A percentile compares a stretch with the other conserved stretches of the same genome.
These are phyloP conservation scores for Hypomyces rosellus DNA, from an alignment of 2,329 filamentous ascomycete genomes.

Conservation along the genomic window DNA sequence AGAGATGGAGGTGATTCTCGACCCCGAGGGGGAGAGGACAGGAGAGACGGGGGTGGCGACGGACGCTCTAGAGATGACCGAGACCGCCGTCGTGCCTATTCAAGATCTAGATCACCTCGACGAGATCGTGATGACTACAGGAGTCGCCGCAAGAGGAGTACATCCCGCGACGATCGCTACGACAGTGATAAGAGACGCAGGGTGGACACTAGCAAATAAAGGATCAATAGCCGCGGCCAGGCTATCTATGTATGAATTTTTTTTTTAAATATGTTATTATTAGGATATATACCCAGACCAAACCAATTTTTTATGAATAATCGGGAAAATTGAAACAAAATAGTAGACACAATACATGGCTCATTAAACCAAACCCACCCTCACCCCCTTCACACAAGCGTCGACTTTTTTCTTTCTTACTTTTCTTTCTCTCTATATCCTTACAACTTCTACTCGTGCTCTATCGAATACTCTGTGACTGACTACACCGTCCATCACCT, in stretches of 20 bases:
- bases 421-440: slow-evolving; percentile 58
- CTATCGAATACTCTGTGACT: slow-evolving; percentile 74
- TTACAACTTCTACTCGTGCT: slow-evolving; percentile 78
- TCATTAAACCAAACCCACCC: too few relatives aligned
- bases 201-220: slow-evolving; percentile 39
- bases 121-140: slow-evolving; percentile 38
- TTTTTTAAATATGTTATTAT: background rate
- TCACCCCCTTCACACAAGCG: too few relatives aligned
- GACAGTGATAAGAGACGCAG: slow-evolving; percentile 54
- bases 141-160: slow-evolving; percentile 51
- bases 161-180: slow-evolving; percentile 49
- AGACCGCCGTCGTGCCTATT: slow-evolving; percentile 22
- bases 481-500: slow-evolving; percentile 52
- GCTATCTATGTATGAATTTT: too few relatives aligned
- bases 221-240: background rate
- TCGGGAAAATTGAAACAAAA: too few relatives aligned
- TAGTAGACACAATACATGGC: too few relatives aligned
- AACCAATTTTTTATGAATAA: background rate
- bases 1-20: slow-evolving; percentile 27
- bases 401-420: background rate
- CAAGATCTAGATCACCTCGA: slow-evolving; percentile 50
- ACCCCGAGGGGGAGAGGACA: slow-evolving; percentile 16
- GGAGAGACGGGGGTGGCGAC: slow-evolving; percentile 5
- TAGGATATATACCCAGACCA: slow-evolving; percentile 1
- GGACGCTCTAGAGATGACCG: slow-evolving; percentile 1